Percentiles rank a stretch among this genome's conserved stretches.
Conservation (phyloP, 1,284 basidiomycete genomes). For the Rhodotorula sp. region DNA sequence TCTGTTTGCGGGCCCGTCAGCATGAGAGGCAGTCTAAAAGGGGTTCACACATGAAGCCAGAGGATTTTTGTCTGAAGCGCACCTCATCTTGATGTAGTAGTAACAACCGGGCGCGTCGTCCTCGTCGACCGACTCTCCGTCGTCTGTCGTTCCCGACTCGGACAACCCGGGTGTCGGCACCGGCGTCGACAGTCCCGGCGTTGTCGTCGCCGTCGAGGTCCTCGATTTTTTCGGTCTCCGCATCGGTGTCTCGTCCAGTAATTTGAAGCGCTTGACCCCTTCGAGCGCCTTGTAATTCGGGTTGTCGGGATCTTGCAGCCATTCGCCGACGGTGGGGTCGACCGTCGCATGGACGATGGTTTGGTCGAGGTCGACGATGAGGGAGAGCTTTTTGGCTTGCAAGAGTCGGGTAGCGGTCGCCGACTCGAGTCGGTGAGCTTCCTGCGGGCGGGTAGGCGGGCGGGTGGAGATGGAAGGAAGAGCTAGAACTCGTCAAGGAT, state of each 20-base stretch:
- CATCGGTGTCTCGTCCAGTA: conserved; percentile 63
- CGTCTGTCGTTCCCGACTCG: background rate
- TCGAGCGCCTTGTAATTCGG: conserved; percentile 84
- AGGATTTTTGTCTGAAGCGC: background rate
- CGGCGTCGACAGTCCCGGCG: conserved; percentile 6
- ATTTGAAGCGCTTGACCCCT: conserved; percentile 78
- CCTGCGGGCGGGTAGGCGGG: conserved; percentile 53
- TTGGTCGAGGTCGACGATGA: conserved; percentile 98
- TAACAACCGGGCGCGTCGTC: conserved; percentile 72
- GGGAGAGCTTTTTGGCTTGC: conserved; percentile 72
- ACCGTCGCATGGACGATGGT: conserved; percentile 98
- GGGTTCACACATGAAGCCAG: background rate
- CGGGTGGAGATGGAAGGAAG: background rate
- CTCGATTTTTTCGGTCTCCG: conserved; percentile 12
- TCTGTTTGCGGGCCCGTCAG: conserved; percentile 52
- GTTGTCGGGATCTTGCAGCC: conserved; percentile 74
- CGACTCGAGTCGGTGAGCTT: conserved; percentile 81
- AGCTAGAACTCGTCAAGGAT: background rate
- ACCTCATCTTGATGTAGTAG: conserved; percentile 98
- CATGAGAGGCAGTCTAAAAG: background rate
- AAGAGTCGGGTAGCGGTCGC: conserved; percentile 76
- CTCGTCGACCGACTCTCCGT: conserved; percentile 10
- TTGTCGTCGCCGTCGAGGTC: conserved; percentile 4
- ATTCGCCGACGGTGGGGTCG: conserved; percentile 95
- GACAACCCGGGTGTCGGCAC: background rate